Evolutionary conservation across 2,329 filamentous ascomycete species (phyloP), one percentile per base, ranked within the genome.

Genomic region (Colletotrichum destructivum): DNA sequence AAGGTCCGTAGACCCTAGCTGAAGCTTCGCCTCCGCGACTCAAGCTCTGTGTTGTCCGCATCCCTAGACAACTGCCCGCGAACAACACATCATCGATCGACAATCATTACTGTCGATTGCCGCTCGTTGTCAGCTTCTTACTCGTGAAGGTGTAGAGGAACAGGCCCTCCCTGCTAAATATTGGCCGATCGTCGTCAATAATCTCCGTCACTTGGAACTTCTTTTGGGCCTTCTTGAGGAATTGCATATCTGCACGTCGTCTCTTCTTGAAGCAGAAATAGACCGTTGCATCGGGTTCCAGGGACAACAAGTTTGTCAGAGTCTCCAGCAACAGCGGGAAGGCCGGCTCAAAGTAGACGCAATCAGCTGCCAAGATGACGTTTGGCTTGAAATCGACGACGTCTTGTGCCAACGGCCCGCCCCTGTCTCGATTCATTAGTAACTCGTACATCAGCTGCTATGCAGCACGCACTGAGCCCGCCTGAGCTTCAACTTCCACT

Each of bases 261-360:
- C 96, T 88, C 84, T 94, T 96, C 87, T 98, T 98, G 87, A 97
- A 98, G 84, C 96, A 98, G 83, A 99, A 98, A 81, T 90, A 92
- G 57, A 92, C 81, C 12, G 87, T 84, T 13, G 89, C 88, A 54
- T 85, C 81, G 26, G 92, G 92, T 80, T 92, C 95, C 54, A 95
- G 88, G 18, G 89, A 88, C 74, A 98, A 86, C 59, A 98, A 86
- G 74, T 93, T 90, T 71, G 89, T 85, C 75, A 98, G 84, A 7
- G 96, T 98, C 74, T 90, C 84, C 78, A 96, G 88, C 57, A 99
- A 88, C 44, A 98, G 86, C 40, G 96, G 95, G 79, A 98, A 98
- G 1, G 96, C 94, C 3, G 96, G 95, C 82, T 98, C 96, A 81
- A 97, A 97, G 85, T 98, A 99, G 60, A 98, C 95, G 82, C 96